These are phyloP conservation scores for Cenchrus americanus DNA, from an alignment of 176 grass and related monocot species.

Conservation along the genomic window DNA sequence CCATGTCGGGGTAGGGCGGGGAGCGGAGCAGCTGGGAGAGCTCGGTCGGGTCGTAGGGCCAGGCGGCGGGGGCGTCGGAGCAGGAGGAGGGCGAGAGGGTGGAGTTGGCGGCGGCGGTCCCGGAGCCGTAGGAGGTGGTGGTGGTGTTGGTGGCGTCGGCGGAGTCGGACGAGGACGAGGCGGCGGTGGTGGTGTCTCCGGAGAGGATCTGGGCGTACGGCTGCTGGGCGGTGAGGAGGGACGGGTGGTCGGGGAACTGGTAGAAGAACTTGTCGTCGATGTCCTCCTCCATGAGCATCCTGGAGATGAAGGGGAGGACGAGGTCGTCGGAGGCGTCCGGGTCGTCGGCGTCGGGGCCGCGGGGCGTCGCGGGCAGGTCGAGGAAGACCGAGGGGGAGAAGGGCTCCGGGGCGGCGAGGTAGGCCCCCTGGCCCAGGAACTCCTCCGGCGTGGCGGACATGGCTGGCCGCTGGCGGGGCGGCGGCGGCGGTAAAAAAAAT, in stretches of 20 bases:
- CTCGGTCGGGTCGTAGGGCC: slow-evolving; percentile 43
- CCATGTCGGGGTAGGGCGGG: slow-evolving; percentile 21
- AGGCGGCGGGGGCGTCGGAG: slow-evolving; percentile 13
- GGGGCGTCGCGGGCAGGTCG: slow-evolving; percentile 46
- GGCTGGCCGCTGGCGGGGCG: background rate
- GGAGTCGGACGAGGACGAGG: no score
- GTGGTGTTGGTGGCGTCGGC: background rate
- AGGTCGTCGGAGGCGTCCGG: slow-evolving; percentile 49
- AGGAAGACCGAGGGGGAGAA: slow-evolving; percentile 58
- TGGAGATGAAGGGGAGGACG: slow-evolving; percentile 69
- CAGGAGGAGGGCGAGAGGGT: slow-evolving; percentile 24
- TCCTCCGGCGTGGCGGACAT: slow-evolving; percentile 21
- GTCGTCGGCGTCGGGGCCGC: slow-evolving; percentile 25
- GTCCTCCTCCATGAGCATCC: slow-evolving; percentile 85
- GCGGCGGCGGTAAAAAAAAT: background rate
- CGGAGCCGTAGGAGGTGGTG: background rate
- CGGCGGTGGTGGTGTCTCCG: background rate
- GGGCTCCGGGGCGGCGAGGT: slow-evolving; percentile 38
- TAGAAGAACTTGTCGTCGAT: slow-evolving; percentile 65
- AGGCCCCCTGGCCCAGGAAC: background rate
- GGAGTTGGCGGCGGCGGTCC: background rate
- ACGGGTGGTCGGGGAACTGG: slow-evolving; percentile 56
- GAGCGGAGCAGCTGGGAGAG: slow-evolving; percentile 45
- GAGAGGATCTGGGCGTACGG: slow-evolving; percentile 57
- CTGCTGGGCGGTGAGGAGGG: slow-evolving; percentile 53